These are phyloP conservation scores for Trichoderma breve DNA, from an alignment of 2,329 filamentous ascomycete genomes.

Conservation along the genomic window DNA sequence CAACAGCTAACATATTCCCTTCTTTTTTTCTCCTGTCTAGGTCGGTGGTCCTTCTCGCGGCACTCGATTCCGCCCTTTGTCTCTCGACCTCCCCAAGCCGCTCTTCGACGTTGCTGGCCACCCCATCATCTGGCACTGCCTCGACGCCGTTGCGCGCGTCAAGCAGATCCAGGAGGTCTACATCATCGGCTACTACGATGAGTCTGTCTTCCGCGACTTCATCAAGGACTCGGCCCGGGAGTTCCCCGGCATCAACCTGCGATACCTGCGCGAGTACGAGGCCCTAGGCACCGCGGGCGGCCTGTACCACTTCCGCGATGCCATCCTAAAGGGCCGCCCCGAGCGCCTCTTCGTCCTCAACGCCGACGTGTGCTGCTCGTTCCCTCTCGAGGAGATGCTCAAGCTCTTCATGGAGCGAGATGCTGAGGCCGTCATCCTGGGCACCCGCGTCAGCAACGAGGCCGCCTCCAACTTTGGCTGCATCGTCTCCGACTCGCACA, in stretches of 20 bases:
- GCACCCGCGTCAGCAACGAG: slow-evolving; percentile 86
- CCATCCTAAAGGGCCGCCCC: slow-evolving; percentile 91
- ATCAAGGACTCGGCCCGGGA: slow-evolving; percentile 85
- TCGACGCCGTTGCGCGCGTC: slow-evolving; percentile 87
- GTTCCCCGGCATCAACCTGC: slow-evolving; percentile 81
- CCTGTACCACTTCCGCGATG: slow-evolving; percentile 98
- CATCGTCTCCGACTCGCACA: slow-evolving; percentile 92
- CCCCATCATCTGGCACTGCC: slow-evolving; percentile 97
- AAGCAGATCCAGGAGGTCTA: slow-evolving; percentile 84
- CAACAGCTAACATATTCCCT: neutral
- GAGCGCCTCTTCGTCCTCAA: slow-evolving; percentile 97
- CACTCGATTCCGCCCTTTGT: slow-evolving; percentile 91
- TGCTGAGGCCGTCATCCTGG: slow-evolving; percentile 93
- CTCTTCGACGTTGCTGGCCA: slow-evolving; percentile 98
- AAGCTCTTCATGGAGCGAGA: slow-evolving; percentile 91
- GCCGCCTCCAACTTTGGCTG: slow-evolving; percentile 95
- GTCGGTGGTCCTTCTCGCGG: slow-evolving; percentile 94
- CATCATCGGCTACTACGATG: slow-evolving; percentile 98
- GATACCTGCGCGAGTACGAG: slow-evolving; percentile 96
- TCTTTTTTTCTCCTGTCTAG: slow-evolving; percentile 44
- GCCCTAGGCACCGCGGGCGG: slow-evolving; percentile 93
- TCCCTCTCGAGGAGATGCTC: slow-evolving; percentile 94
- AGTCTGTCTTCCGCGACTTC: slow-evolving; percentile 94
- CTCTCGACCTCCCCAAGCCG: slow-evolving; percentile 95
- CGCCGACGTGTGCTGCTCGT: slow-evolving; percentile 97